Conservation (phyloP, 768 basidiomycete species). For the Piloderma croceum region DNA sequence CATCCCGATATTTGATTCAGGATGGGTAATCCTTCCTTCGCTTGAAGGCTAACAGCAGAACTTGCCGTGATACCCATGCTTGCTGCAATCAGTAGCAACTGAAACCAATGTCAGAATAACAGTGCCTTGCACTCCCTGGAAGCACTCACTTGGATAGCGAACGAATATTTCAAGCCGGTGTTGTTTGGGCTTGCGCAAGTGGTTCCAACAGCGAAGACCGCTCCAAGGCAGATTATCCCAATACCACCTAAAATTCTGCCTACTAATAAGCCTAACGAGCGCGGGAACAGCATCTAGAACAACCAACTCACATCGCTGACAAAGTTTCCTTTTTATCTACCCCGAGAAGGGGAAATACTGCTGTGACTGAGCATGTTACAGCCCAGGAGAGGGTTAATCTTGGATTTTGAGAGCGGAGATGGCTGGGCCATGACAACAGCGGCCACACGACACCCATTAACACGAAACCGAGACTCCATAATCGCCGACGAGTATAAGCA, state of each 20-base stretch:
- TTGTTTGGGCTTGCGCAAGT: too few species aligned
- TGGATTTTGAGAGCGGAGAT: constrained; percentile 22
- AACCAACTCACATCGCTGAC: constrained; percentile 48
- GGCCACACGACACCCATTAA: constrained; percentile 67
- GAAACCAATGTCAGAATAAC: too few species aligned
- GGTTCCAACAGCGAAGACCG: too few species aligned
- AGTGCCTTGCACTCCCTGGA: too few species aligned
- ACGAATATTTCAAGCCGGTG: too few species aligned
- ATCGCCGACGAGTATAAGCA: constrained; percentile 63
- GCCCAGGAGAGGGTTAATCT: constrained; percentile 38
- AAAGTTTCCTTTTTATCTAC: constrained; percentile 70
- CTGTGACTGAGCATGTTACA: constrained; percentile 45
- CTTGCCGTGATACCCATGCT: constrained; percentile 50
- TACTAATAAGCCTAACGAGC: too few species aligned
- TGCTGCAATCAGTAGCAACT: constrained; percentile 42
- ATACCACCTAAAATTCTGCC: constrained; percentile 44
- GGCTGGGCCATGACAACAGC: constrained; percentile 39
- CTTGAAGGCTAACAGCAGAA: constrained; percentile 57
- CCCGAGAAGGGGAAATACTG: constrained; percentile 63
- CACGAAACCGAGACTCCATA: constrained; percentile 67
- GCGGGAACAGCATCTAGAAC: background rate
- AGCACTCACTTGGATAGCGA: too few species aligned
- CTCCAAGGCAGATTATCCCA: constrained; percentile 36
- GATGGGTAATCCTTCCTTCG: constrained; percentile 59
- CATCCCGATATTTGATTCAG: constrained; percentile 60